Evolutionary conservation across 1,284 basidiomycete genomes (phyloP), one percentile per base, ranked within the genome.

Genomic region (Phellopilus nigrolimitatus): DNA sequence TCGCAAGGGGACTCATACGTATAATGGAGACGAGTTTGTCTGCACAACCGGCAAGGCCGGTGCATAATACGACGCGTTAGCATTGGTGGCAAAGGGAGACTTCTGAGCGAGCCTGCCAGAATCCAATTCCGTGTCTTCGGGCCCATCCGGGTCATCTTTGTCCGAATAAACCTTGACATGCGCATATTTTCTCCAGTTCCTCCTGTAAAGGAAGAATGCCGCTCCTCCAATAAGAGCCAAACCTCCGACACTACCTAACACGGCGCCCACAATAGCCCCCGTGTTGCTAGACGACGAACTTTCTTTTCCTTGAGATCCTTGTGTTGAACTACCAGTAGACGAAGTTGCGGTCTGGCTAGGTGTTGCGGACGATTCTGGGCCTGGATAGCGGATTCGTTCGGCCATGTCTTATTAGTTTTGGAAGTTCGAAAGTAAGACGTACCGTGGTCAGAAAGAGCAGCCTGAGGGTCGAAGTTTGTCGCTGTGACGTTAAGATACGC

Each of bases 401-500:
- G 34, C 3, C 8, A 13, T 15, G 15, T n/a, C 7, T 8, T 37
- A 17, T 37, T 15, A 9, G 34, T 8, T 9, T 36, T 15, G n/a
- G 34, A 5, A 36, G 34, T 5, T 7, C 34, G 12, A 12, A 6
- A 12, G 12, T 6, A 30, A 12, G 12, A 37, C 34, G 10, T 15
- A 37, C 34, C n/a, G 12, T 4, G 34, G 34, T 37, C 34, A 37
- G n/a, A 8, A 7, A 37, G 7, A 15, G 34, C 34, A 37, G 34
- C 7, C 15, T 37, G 34, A 7, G 34, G 34, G 19, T 37, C 34
- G 8, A 37, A 37, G 15, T 15, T 15, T 17, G 34, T 44, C 31
- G 15, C 9, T 15, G 46, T 40, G 21, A 53, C 24, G 39, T 41
- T 44, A 4, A 51, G 43, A 34, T 55, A 59, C 19, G 58, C 58